These are phyloP conservation scores for Pseudotulostoma volvatum DNA, from an alignment of 495 filamentous ascomycete species.

Conservation along the genomic window DNA sequence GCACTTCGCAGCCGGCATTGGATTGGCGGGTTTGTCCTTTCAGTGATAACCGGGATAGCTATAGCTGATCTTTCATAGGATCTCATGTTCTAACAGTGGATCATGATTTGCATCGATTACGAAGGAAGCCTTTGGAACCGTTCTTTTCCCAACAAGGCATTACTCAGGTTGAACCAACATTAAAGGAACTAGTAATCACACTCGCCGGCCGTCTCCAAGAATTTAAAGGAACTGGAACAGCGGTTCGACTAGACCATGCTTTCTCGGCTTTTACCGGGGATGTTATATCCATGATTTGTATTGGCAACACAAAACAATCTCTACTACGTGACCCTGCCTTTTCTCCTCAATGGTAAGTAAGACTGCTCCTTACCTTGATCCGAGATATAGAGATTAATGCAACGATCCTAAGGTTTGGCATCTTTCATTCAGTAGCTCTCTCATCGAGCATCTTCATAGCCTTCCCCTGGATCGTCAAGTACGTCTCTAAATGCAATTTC, in stretches of 20 bases:
- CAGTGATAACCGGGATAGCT: background rate
- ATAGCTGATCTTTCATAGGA: background rate
- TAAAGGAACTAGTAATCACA: slow-evolving; percentile 16
- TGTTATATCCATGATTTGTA: slow-evolving; percentile 20
- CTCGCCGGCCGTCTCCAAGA: slow-evolving; percentile 17
- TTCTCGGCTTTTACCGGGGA: slow-evolving; percentile 24
- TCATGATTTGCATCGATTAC: slow-evolving; percentile 11
- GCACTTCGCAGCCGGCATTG: background rate
- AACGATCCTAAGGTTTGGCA: background rate
- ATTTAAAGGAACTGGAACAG: slow-evolving; percentile 11
- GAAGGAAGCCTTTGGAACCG: slow-evolving; percentile 12
- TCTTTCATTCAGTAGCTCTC: slow-evolving; percentile 1
- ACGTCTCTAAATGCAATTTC: slow-evolving; percentile 1
- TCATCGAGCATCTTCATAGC: slow-evolving; percentile 3
- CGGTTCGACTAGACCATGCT: slow-evolving; percentile 20
- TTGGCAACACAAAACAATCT: slow-evolving; percentile 3
- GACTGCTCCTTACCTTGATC: background rate
- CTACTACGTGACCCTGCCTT: background rate
- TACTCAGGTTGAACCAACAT: slow-evolving; percentile 13
- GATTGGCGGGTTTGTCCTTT: background rate
- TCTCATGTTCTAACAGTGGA: slow-evolving; percentile 2
- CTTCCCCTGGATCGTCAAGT: slow-evolving; percentile 4
- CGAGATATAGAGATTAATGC: background rate
- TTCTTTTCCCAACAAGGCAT: slow-evolving; percentile 16
- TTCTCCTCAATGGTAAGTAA: slow-evolving; percentile 1